Conservation (phyloP, 305 asterid genomes). For the Fraxinus dipetala region DNA sequence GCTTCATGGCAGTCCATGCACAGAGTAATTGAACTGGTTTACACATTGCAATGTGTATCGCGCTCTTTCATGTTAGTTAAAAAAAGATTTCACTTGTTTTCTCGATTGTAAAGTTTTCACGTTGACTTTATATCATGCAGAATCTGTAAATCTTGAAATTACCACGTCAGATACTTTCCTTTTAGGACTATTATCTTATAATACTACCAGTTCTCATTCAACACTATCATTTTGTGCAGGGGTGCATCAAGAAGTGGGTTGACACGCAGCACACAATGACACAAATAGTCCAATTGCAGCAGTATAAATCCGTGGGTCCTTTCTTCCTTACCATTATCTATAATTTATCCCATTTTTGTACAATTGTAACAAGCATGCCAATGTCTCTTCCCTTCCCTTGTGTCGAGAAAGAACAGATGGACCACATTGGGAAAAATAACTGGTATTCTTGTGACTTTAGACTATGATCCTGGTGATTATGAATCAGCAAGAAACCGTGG, state of each 20-base stretch:
- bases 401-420: slow-evolving; percentile 43
- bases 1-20: not conserved
- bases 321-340: slow-evolving; percentile 28
- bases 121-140: not conserved
- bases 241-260: slow-evolving; percentile 62
- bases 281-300: slow-evolving; percentile 35
- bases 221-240: slow-evolving; percentile 44
- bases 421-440: slow-evolving; percentile 31
- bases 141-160: not conserved
- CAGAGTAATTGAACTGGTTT: not conserved
- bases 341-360: slow-evolving; percentile 55
- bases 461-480: slow-evolving; percentile 52
- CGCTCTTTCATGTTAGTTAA: not conserved
- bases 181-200: slow-evolving; percentile 2
- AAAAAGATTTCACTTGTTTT: not conserved
- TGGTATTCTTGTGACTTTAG: slow-evolving; percentile 82
- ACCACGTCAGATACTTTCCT: not conserved
- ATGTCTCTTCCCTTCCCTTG: slow-evolving; percentile 51
- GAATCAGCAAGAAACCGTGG: slow-evolving; percentile 44
- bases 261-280: slow-evolving; percentile 77
- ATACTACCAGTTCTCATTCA: slow-evolving; percentile 3
- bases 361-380: slow-evolving; percentile 70
- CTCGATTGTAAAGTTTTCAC: not conserved
- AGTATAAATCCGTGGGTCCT: slow-evolving; percentile 32
- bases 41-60: not conserved